Evolutionary conservation across 1,284 basidiomycete species (phyloP), one percentile per base, ranked within the genome.

Genomic region (Irpex sp.): DNA sequence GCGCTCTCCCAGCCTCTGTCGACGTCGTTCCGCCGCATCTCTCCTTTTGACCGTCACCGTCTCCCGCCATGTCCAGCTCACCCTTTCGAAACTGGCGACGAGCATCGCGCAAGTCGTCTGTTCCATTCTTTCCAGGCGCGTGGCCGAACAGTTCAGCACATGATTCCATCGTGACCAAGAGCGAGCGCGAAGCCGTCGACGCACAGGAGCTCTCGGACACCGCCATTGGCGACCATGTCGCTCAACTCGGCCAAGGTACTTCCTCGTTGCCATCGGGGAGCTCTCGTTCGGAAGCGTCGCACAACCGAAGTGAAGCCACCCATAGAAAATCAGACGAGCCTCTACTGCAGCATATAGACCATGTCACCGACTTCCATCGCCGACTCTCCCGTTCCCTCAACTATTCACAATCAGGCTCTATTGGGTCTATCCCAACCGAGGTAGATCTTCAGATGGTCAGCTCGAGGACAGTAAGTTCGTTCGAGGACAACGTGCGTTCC

Each of bases 291-390:
- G 21, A 51, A 17, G 17, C n/a, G 9, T 17, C 9, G 17, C 49
- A 17, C n/a, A 1, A 13, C 17, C n/a, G 39, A 13, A 46, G n/a
- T n/a, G n/a, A 46, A 46, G 39, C 39, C n/a, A 46, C n/a, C n/a
- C 39, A 46, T 6, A 46, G 39, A 46, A 46, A 46, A 11, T 46
- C 39, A 46, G 39, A 46, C 54, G 47, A 49, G 47, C 36, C 51
- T 13, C 64, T 46, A 46, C 39, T 69, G 15, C 61, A 71, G 31
- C 71, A 72, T 65, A 68, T 75, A 21, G 72, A 72, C 57, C 69
- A 67, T 50, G 72, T 76, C 61, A 63, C 68, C 51, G 67, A 71
- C 57, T 76, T 75, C 57, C 75, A 75, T 37, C 69, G 68, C 60
- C 69, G 69, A 55, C 68, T 75, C 19, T 75, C 74, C 51, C 70